Evolutionary conservation across 208 protist species (phyloP).

Genomic region (Blechomonas ayalai): DNA sequence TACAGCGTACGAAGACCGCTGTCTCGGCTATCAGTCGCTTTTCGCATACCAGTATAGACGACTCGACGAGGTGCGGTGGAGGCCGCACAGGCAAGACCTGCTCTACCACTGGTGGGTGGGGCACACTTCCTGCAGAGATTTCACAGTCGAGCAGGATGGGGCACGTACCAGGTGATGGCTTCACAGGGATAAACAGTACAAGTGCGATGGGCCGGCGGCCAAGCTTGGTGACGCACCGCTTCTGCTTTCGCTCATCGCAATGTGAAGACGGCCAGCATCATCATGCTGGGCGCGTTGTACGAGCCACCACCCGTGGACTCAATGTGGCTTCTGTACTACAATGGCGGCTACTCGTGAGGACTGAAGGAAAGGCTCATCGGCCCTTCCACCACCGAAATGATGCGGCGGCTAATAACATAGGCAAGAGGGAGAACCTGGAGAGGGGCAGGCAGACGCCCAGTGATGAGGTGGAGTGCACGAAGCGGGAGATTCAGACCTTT

Average conservation of each 20-base stretch:
- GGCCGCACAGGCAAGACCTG: no score
- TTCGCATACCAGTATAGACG: slow-evolving; percentile 28
- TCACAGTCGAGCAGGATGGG: neutral
- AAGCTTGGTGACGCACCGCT: slow-evolving; percentile 32
- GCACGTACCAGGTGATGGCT: slow-evolving; percentile 10
- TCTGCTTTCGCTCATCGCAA: neutral
- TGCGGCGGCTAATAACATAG: no score
- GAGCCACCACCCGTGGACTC: no score
- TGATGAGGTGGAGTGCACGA: no score
- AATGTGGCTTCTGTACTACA: no score
- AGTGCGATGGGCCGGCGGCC: slow-evolving; percentile 10
- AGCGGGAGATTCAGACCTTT: slow-evolving; percentile 50
- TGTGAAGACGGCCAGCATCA: neutral
- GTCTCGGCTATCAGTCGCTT: slow-evolving; percentile 79
- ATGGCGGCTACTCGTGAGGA: no score
- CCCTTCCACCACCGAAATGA: no score
- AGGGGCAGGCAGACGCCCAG: no score
- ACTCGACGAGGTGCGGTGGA: slow-evolving; percentile 1
- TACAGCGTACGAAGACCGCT: slow-evolving; percentile 74
- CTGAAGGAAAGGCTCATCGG: no score
- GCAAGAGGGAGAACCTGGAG: no score
- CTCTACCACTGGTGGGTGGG: no score
- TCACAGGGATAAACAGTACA: neutral
- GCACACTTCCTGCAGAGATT: neutral
- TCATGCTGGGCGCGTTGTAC: neutral